Conservation (phyloP, 495 filamentous ascomycete species). For the Elaphomyces granulatus region DNA sequence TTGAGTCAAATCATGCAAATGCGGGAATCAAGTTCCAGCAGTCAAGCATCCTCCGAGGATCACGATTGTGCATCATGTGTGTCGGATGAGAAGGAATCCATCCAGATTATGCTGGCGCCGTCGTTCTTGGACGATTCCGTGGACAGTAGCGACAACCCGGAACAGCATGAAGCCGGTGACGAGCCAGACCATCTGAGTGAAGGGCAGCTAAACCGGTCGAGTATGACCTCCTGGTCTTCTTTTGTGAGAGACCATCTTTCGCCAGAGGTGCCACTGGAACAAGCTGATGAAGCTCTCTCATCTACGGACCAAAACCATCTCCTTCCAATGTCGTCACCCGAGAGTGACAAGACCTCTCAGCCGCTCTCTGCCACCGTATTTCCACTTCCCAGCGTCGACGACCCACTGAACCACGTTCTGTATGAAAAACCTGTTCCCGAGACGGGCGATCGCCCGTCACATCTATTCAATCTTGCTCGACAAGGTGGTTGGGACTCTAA, state of each 20-base stretch:
- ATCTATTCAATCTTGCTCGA: slow-evolving; percentile 33
- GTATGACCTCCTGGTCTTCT: slow-evolving; percentile 39
- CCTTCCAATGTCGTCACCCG: slow-evolving; percentile 7
- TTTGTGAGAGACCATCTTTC: slow-evolving; percentile 30
- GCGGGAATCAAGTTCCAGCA: slow-evolving; percentile 32
- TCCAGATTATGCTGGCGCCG: slow-evolving; percentile 44
- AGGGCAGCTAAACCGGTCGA: slow-evolving; percentile 29
- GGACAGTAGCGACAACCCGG: slow-evolving; percentile 20
- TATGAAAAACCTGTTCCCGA: not conserved
- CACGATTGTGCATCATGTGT: slow-evolving; percentile 39
- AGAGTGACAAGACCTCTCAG: slow-evolving; percentile 16
- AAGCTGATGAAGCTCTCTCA: slow-evolving; percentile 19
- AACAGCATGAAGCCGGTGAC: slow-evolving; percentile 12
- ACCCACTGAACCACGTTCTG: slow-evolving; percentile 4
- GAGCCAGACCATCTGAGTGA: slow-evolving; percentile 10
- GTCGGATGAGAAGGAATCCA: slow-evolving; percentile 41
- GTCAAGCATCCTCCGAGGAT: slow-evolving; percentile 33
- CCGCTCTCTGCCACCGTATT: slow-evolving; percentile 23
- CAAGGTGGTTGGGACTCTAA: slow-evolving; percentile 40
- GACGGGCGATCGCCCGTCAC: slow-evolving; percentile 5
- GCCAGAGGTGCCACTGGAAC: slow-evolving; percentile 26
- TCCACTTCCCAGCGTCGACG: slow-evolving; percentile 14
- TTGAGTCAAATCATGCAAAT: slow-evolving; percentile 39
- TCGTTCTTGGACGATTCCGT: slow-evolving; percentile 24
- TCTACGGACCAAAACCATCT: slow-evolving; percentile 1